phyloP scores from a whole-genome alignment of 805 yeast genomes.

The Teunomyces tritomae region DNA sequence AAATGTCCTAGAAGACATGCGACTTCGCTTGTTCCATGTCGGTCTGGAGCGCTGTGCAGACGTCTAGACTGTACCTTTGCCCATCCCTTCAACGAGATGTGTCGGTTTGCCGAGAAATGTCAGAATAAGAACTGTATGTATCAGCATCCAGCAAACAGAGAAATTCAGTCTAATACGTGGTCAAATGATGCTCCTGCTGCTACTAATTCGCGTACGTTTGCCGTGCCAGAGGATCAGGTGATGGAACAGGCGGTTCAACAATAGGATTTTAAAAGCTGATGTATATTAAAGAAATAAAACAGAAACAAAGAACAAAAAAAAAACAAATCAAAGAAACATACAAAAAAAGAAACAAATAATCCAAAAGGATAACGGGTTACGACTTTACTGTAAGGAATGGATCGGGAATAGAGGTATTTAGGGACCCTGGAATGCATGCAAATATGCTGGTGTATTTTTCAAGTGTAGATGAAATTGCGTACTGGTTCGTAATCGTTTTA shows the following conservation, averaged over 20 bases:
- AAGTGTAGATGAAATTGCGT: background rate
- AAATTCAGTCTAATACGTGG: conserved; percentile 35
- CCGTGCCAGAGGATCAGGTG: conserved; percentile 71
- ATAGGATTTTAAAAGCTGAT: conserved; percentile 5
- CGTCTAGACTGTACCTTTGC: conserved; percentile 79
- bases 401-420: background rate
- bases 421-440: background rate
- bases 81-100: conserved; percentile 76
- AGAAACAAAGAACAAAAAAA: conserved; percentile 6
- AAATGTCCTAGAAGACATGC: conserved; percentile 87
- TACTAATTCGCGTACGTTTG: conserved; percentile 67
- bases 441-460: background rate
- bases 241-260: conserved; percentile 47
- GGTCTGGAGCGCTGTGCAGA: conserved; percentile 76
- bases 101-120: conserved; percentile 79
- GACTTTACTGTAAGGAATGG: background rate
- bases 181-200: conserved; percentile 27
- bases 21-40: conserved; percentile 65
- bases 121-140: conserved; percentile 68
- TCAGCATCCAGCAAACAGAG: conserved; percentile 80
- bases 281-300: conserved; percentile 1
- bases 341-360: conserved; percentile 1
- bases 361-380: background rate
- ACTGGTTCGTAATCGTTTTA: background rate
- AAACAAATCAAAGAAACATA: conserved; percentile 7